Evolutionary conservation across 768 basidiomycete genomes (phyloP).

Genomic region (Crassisporium funariophilum): DNA sequence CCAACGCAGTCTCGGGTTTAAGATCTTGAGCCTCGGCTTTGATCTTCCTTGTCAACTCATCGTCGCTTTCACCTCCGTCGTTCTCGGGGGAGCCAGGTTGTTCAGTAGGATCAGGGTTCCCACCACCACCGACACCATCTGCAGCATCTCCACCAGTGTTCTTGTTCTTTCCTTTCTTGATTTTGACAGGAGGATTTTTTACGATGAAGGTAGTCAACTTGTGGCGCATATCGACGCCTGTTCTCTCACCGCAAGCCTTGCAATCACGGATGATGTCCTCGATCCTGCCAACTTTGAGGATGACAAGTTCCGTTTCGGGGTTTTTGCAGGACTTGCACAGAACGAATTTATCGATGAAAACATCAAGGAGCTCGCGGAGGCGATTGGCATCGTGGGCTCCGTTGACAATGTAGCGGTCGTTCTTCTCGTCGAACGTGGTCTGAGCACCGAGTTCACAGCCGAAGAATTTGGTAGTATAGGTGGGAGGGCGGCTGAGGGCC

Average conservation of each 20-base stretch:
- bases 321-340: slow-evolving; percentile 98
- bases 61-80: slow-evolving; percentile 77
- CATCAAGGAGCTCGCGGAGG: slow-evolving; percentile 93
- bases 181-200: slow-evolving; percentile 94
- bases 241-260: slow-evolving; percentile 96
- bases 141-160: slow-evolving; percentile 54
- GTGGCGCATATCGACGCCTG: slow-evolving; percentile 93
- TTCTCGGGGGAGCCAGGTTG: slow-evolving; percentile 41
- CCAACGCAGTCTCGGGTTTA: slow-evolving; percentile 61
- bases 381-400: slow-evolving; percentile 92
- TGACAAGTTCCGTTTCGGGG: slow-evolving; percentile 94
- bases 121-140: slow-evolving; percentile 46
- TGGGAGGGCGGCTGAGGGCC: slow-evolving; percentile 90
- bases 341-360: slow-evolving; percentile 98
- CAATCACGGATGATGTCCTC: slow-evolving; percentile 95
- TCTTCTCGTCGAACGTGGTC: slow-evolving; percentile 94
- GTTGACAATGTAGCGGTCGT: slow-evolving; percentile 98
- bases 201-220: slow-evolving; percentile 95
- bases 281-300: slow-evolving; percentile 76
- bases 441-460: slow-evolving; percentile 98
- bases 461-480: slow-evolving; percentile 99
- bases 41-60: slow-evolving; percentile 88
- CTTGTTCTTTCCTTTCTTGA: slow-evolving; percentile 71
- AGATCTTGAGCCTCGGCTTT: slow-evolving; percentile 86
- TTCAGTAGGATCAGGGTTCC: slow-evolving; percentile 37